Evolutionary conservation across 345 rosid species (phyloP).

Genomic region (Citrus mangshanensis): DNA sequence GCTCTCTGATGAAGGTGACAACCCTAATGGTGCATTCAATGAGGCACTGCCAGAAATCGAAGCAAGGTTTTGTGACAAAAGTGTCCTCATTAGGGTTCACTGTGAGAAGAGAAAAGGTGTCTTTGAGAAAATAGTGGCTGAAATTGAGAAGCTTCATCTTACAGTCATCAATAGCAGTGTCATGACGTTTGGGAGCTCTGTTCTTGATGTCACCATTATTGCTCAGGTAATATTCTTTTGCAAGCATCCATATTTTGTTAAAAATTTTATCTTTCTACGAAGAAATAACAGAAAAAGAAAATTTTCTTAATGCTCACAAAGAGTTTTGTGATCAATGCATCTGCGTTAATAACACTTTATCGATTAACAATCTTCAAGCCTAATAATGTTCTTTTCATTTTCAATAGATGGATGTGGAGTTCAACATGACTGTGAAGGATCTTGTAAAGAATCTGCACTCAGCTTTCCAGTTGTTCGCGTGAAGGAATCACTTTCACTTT

Average conservation of each 20-base stretch:
- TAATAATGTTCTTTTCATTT: not conserved
- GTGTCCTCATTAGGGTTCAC: conserved; percentile 71
- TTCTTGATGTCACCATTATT: conserved; percentile 65
- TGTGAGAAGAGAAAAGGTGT: conserved; percentile 71
- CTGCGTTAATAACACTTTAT: too few species aligned
- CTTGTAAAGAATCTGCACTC: conserved; percentile 60
- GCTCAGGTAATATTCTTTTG: conserved; percentile 46
- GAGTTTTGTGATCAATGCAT: too few species aligned
- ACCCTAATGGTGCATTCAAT: conserved; percentile 26
- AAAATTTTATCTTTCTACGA: too few species aligned
- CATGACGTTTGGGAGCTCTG: conserved; percentile 63
- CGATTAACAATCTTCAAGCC: not conserved
- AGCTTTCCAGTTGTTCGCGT: conserved; percentile 42
- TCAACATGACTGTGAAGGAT: conserved; percentile 61
- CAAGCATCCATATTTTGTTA: too few species aligned
- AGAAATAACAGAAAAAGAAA: too few species aligned
- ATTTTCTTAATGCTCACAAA: too few species aligned
- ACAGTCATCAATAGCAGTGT: conserved; percentile 54
- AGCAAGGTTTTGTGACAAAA: conserved; percentile 62
- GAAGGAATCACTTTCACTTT: conserved; percentile 21
- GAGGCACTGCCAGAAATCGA: conserved; percentile 71
- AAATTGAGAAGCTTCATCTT: conserved; percentile 59
- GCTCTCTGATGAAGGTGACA: conserved; percentile 39
- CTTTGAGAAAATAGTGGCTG: conserved; percentile 53
- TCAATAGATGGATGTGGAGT: conserved; percentile 70